phyloP scores from a whole-genome alignment of 345 rosid species.

The Euphorbia pulcherrima region DNA sequence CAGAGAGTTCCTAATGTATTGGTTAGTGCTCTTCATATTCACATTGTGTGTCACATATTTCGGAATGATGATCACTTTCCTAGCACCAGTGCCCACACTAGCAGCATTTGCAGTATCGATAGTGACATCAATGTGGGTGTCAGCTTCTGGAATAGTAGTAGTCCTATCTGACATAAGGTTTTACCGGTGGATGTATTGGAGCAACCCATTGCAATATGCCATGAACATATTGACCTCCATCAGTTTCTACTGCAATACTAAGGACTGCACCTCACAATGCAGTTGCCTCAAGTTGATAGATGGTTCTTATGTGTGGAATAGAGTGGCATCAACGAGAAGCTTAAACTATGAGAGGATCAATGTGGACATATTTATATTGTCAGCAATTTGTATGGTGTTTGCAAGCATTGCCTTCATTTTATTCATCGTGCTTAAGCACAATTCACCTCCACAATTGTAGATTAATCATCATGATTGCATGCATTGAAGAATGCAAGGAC shows the following conservation, averaged over 20 bases:
- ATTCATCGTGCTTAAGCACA: slow-evolving; percentile 31
- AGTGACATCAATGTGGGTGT: slow-evolving; percentile 30
- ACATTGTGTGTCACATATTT: slow-evolving; percentile 29
- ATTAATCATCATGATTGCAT: neutral
- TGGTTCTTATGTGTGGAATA: slow-evolving; percentile 33
- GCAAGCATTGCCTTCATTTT: slow-evolving; percentile 29
- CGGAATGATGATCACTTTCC: slow-evolving; percentile 41
- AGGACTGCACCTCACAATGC: slow-evolving; percentile 24
- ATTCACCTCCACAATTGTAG: slow-evolving; percentile 20
- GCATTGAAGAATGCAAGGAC: too few relatives aligned
- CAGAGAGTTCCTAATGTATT: slow-evolving; percentile 24
- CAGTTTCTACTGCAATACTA: slow-evolving; percentile 24
- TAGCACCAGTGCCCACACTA: slow-evolving; percentile 34
- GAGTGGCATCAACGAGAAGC: slow-evolving; percentile 26
- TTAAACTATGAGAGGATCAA: slow-evolving; percentile 23
- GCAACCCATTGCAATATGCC: slow-evolving; percentile 31
- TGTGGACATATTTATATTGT: slow-evolving; percentile 21
- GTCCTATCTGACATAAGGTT: slow-evolving; percentile 30
- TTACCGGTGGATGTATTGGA: slow-evolving; percentile 35
- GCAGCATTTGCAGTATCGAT: slow-evolving; percentile 37
- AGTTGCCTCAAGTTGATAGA: slow-evolving; percentile 29
- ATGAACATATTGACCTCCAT: slow-evolving; percentile 17
- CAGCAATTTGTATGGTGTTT: slow-evolving; percentile 28
- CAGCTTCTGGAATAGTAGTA: slow-evolving; percentile 32
- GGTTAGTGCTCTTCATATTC: slow-evolving; percentile 32